Evolutionary conservation across 805 yeast genomes (phyloP).

Genomic region (Cyberlindnera bimundalis): DNA sequence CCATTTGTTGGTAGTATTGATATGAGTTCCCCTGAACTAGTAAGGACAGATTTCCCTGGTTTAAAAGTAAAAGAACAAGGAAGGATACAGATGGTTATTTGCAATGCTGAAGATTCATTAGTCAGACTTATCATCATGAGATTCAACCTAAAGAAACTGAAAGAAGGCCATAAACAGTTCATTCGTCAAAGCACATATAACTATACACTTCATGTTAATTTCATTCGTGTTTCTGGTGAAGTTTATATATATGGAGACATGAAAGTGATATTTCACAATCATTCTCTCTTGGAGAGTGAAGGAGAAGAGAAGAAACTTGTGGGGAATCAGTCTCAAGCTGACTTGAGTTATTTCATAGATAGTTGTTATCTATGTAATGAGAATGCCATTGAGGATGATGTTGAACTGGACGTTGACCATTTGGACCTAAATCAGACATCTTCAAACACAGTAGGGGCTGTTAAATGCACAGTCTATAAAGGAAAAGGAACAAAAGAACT

Average conservation of each 20-base stretch:
- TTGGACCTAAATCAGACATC: too few relatives aligned
- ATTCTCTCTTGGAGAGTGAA: conserved; percentile 12
- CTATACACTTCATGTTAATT: conserved; percentile 22
- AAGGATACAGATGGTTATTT: conserved; percentile 29
- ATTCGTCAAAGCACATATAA: conserved; percentile 24
- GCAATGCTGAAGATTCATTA: conserved; percentile 29
- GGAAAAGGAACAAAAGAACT: background rate
- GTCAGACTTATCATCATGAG: conserved; percentile 26
- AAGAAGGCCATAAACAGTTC: conserved; percentile 28
- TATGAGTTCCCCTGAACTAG: conserved; percentile 16
- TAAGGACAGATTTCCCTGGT: conserved; percentile 19
- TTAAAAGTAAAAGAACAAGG: conserved; percentile 27
- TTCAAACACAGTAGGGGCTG: too few relatives aligned
- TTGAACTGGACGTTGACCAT: too few relatives aligned
- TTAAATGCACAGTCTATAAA: background rate
- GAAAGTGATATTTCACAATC: conserved; percentile 29
- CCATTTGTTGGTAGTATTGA: conserved; percentile 34
- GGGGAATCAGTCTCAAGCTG: conserved; percentile 25
- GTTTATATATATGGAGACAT: conserved; percentile 31
- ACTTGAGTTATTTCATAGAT: conserved; percentile 20
- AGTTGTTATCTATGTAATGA: conserved; percentile 11
- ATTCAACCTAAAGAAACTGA: conserved; percentile 25
- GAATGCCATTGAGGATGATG: conserved; percentile 4
- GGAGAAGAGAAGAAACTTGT: conserved; percentile 18
- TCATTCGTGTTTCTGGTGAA: conserved; percentile 26